Percentiles rank a stretch among this genome's conserved stretches.
These are phyloP conservation scores for Ogataea pignaliae DNA, from an alignment of 805 yeast genomes.

Conservation along the genomic window DNA sequence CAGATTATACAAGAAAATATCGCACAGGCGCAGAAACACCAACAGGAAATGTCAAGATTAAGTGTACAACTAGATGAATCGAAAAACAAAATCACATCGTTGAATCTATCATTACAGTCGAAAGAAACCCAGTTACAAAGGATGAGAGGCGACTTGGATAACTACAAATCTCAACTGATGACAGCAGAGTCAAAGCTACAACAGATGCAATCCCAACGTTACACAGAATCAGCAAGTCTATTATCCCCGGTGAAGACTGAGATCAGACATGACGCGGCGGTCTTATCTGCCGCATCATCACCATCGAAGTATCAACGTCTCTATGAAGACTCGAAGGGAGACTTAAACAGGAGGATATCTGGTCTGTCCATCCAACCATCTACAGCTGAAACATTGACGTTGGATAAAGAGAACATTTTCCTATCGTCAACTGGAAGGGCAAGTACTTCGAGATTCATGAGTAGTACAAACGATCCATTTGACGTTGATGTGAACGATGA, in stretches of 20 bases:
- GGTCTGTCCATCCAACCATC: constrained; percentile 25
- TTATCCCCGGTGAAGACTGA: constrained; percentile 9
- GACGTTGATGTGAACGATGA: constrained; percentile 50
- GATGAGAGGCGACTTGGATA: constrained; percentile 57
- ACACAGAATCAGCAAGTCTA: not conserved
- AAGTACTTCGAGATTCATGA: constrained; percentile 6
- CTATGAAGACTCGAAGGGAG: constrained; percentile 12
- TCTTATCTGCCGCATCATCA: constrained; percentile 1
- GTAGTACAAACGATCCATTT: constrained; percentile 20
- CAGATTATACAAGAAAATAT: constrained; percentile 26
- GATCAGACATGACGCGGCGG: not conserved
- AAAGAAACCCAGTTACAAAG: constrained; percentile 66
- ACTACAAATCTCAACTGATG: constrained; percentile 44
- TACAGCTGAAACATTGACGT: constrained; percentile 7
- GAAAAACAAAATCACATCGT: constrained; percentile 47
- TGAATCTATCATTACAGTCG: constrained; percentile 51
- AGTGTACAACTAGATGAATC: constrained; percentile 36
- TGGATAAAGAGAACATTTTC: constrained; percentile 21
- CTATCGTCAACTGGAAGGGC: constrained; percentile 13
- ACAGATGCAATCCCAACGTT: constrained; percentile 12
- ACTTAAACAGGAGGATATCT: constrained; percentile 30
- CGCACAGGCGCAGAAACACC: constrained; percentile 27
- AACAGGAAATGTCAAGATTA: constrained; percentile 32
- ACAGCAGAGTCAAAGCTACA: constrained; percentile 20
- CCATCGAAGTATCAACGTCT: constrained; percentile 1